phyloP scores from a whole-genome alignment of 2,329 filamentous ascomycete genomes.

The Endothia cerciana region DNA sequence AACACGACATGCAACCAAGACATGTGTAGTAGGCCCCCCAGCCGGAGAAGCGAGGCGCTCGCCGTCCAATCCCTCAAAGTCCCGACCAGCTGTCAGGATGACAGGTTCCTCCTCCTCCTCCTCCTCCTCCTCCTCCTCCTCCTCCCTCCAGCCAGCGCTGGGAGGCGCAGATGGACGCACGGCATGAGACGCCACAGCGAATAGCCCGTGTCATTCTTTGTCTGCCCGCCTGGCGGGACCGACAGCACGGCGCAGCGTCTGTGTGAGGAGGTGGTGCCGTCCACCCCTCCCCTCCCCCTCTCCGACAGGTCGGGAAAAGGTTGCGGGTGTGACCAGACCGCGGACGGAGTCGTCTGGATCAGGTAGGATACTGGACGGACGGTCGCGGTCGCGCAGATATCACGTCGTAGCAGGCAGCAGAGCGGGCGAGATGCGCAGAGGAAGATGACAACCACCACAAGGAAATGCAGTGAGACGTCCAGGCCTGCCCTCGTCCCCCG shows the following conservation, averaged over 20 bases:
- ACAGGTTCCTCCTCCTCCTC: neutral
- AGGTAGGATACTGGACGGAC: neutral
- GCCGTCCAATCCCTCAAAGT: neutral
- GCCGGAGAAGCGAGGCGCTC: neutral
- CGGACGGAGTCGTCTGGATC: neutral
- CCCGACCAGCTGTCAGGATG: neutral
- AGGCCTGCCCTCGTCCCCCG: neutral
- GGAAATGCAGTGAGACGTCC: neutral
- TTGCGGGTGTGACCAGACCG: neutral
- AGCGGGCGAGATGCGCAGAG: neutral
- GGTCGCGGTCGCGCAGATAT: neutral
- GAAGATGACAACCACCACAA: neutral
- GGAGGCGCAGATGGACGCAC: slow-evolving; percentile 12
- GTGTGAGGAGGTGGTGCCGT: neutral
- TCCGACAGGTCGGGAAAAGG: neutral
- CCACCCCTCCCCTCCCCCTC: neutral
- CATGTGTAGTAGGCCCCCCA: slow-evolving; percentile 13
- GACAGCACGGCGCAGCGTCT: slow-evolving; percentile 4
- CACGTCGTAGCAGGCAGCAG: slow-evolving; percentile 4
- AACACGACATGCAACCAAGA: slow-evolving; percentile 17
- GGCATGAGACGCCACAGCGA: slow-evolving; percentile 25
- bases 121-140: neutral
- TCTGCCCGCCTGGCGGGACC: neutral
- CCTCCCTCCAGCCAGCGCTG: neutral
- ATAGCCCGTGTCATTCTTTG: slow-evolving; percentile 14